phyloP scores from a whole-genome alignment of 1,284 basidiomycete species.

The Amylostereum chailletii region DNA sequence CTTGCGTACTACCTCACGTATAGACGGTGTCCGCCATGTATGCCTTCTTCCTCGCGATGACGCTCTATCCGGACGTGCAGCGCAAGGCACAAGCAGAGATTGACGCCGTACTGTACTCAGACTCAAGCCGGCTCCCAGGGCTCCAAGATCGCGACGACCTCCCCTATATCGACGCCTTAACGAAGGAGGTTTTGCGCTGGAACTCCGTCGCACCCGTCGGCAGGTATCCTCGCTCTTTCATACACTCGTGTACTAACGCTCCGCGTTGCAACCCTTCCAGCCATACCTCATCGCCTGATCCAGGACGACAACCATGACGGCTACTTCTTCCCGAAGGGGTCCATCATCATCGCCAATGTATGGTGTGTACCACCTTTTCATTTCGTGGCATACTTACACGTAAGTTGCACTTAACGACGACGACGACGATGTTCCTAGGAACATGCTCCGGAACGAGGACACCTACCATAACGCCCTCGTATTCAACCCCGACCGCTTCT shows the following conservation, averaged over 20 bases:
- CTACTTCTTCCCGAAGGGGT: background rate
- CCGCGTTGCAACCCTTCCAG: background rate
- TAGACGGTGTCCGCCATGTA: background rate
- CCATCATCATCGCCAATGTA: background rate
- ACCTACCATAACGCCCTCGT: background rate
- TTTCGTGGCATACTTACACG: background rate
- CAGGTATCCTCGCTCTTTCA: background rate
- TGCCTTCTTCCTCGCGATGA: slow-evolving; percentile 9
- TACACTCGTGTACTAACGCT: background rate
- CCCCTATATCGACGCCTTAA: background rate
- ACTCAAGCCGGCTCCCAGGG: too few species aligned
- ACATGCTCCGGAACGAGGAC: background rate
- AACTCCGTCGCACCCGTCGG: background rate
- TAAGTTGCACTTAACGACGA: background rate
- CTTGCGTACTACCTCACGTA: background rate
- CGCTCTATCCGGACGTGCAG: slow-evolving; percentile 11
- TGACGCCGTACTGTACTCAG: background rate
- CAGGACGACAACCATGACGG: background rate
- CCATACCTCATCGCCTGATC: background rate
- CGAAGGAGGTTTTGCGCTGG: background rate
- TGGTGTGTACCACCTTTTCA: background rate
- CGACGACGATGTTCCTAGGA: background rate
- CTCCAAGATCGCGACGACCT: background rate
- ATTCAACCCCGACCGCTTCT: background rate
- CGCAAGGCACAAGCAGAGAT: background rate